Base-by-base conservation (phyloP, 1,139 yeast species). In the Hemisphaericaspora lyxosophila region DNA sequence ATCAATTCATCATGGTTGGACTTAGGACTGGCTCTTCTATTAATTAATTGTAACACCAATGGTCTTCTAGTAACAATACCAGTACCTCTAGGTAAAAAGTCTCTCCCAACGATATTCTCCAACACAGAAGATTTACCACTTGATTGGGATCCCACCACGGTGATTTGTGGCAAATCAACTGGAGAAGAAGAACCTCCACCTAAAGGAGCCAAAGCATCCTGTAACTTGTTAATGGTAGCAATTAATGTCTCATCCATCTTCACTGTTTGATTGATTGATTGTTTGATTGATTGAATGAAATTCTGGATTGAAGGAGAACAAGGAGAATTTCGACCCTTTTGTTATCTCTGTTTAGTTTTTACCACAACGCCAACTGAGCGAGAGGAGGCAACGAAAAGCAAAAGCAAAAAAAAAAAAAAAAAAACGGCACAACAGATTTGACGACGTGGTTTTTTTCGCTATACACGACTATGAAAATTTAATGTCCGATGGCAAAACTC, bases 31-130 rank as follows among this genome's bases (percentile, higher is more conserved):
- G 73, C 49, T 56, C 95, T 77, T 55, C 78, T 76, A 62, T 87
- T 86, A 50, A 85, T 82, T 63, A 84, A 75, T 67, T 84, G 96
- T 49, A 88, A 69, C 30, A 89, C 85, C 56, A 90, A 70, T 2
- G 97, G 97, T 55, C 97, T 78, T 70, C 97, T 80, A 14, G 97
- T 90, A 42, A 90, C 97, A 59, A 90, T 90, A 51, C 96, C 96
- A 3, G 96, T 85, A 43, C 97, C 97, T 67, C 96, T 75, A 42
- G 97, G 97, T 49, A 90, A 71, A 64, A 90, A 90, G 65, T 90
- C 97, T 57, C 96, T 78, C 12, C 97, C 97, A 33, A 90, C 97
- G 50, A 90, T 85, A 62, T 90, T 89, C 60, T 90, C 97, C 50
- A 90, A 73, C 11, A 90, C 97, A 5, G 96, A 88, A 26, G 95